These are phyloP conservation scores for Aleurites moluccanus DNA, from an alignment of 441 rosid genomes.

Conservation along the genomic window DNA sequence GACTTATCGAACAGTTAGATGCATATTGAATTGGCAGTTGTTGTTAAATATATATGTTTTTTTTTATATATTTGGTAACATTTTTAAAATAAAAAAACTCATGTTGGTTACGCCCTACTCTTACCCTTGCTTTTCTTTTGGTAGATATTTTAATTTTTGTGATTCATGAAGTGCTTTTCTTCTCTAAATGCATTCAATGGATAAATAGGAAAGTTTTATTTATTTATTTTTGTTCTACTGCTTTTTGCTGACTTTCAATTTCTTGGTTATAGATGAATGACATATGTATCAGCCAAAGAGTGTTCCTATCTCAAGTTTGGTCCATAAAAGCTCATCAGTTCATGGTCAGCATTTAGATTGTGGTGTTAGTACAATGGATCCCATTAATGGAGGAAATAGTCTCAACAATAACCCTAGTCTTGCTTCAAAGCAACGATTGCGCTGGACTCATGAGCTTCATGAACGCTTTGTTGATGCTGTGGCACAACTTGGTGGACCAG, in stretches of 20 bases:
- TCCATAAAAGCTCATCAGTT: slow-evolving; percentile 44
- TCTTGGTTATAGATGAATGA: slow-evolving; percentile 37
- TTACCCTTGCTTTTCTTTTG: not conserved
- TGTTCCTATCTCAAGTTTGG: slow-evolving; percentile 45
- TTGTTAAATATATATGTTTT: not conserved
- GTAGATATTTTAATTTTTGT: not conserved
- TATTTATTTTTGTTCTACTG: not conserved
- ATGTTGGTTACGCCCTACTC: not conserved
- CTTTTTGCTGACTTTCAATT: slow-evolving; percentile 15
- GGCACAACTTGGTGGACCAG: slow-evolving; percentile 95
- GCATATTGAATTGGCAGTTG: not conserved
- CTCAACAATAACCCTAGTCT: slow-evolving; percentile 62
- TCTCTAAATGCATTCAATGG: slow-evolving; percentile 8
- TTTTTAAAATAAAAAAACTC: not conserved
- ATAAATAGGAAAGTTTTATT: not conserved
- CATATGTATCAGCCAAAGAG: slow-evolving; percentile 46
- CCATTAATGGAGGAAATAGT: slow-evolving; percentile 58
- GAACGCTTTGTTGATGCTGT: slow-evolving; percentile 92
- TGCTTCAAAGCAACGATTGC: slow-evolving; percentile 94
- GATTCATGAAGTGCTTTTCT: not conserved
- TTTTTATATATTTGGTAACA: not conserved
- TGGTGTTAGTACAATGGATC: slow-evolving; percentile 61
- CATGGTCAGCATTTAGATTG: slow-evolving; percentile 56
- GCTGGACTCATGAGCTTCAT: slow-evolving; percentile 96
- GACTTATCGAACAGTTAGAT: not conserved